A percentile compares a stretch with the other conserved stretches of the same genome.
Evolutionary conservation across 768 basidiomycete species (phyloP).

Genomic region (Suillus americanus): DNA sequence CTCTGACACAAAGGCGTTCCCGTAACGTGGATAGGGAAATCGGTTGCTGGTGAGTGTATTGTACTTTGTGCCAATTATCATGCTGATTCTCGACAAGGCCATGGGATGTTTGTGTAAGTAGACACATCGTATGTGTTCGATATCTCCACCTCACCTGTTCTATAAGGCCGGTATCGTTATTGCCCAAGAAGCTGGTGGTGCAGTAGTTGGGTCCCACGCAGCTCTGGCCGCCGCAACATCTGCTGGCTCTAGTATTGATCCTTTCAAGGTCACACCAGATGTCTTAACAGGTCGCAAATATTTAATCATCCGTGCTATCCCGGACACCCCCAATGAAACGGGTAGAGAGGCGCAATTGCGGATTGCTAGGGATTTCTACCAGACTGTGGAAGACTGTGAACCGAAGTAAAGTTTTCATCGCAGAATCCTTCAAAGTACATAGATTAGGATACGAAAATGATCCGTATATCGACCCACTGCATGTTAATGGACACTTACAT

Average conservation of each 20-base stretch:
- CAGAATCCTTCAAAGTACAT: not conserved
- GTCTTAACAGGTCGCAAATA: slow-evolving; percentile 80
- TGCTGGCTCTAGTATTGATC: slow-evolving; percentile 32
- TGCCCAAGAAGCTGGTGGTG: slow-evolving; percentile 83
- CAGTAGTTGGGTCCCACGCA: slow-evolving; percentile 69
- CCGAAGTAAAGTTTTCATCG: slow-evolving; percentile 37
- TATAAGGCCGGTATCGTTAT: slow-evolving; percentile 85
- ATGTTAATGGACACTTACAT: not conserved
- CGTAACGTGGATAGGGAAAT: slow-evolving; percentile 58
- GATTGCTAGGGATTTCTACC: slow-evolving; percentile 84
- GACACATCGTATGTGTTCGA: not conserved
- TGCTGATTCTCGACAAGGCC: slow-evolving; percentile 38
- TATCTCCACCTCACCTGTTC: not conserved
- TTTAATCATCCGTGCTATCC: slow-evolving; percentile 71
- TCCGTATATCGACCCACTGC: not conserved
- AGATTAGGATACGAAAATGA: slow-evolving; percentile 1
- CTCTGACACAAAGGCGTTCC: slow-evolving; percentile 6
- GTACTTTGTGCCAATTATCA: not conserved
- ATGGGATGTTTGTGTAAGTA: slow-evolving; percentile 81
- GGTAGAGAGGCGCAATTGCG: slow-evolving; percentile 71
- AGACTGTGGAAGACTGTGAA: slow-evolving; percentile 71
- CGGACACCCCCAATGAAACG: slow-evolving; percentile 61
- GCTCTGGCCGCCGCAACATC: slow-evolving; percentile 37
- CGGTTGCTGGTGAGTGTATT: slow-evolving; percentile 57
- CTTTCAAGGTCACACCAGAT: slow-evolving; percentile 66